These are phyloP conservation scores for Paramyrothecium roridum DNA, from an alignment of 2,329 filamentous ascomycete species.

Conservation along the genomic window DNA sequence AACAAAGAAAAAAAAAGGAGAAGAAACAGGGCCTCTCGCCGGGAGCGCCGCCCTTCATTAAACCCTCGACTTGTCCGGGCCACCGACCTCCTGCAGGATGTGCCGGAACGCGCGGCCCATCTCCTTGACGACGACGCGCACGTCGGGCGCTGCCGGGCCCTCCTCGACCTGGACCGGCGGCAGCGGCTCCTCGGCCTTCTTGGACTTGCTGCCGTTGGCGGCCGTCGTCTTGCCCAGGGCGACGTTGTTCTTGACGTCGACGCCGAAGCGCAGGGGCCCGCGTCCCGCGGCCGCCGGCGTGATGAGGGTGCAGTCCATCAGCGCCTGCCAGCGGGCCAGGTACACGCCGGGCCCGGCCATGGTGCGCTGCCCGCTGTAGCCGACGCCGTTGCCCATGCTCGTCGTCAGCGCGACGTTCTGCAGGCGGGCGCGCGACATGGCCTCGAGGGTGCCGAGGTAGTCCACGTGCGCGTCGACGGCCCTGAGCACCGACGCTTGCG, in stretches of 20 bases:
- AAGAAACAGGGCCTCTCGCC: not conserved
- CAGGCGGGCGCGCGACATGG: constrained; percentile 52
- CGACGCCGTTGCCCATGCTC: not conserved
- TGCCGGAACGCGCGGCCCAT: constrained; percentile 35
- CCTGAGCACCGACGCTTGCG: constrained; percentile 41
- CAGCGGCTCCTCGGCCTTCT: constrained; percentile 12
- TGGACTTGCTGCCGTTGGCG: constrained; percentile 20
- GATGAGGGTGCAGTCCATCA: constrained; percentile 67
- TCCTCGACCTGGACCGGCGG: constrained; percentile 26
- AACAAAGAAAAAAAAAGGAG: too few species aligned
- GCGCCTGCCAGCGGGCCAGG: constrained; percentile 67
- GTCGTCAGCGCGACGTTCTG: constrained; percentile 46
- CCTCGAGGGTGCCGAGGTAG: constrained; percentile 56
- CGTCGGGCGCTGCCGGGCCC: constrained; percentile 35
- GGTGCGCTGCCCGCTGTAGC: constrained; percentile 17
- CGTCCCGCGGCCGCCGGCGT: constrained; percentile 50
- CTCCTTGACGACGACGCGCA: constrained; percentile 36
- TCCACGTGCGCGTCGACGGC: constrained; percentile 57
- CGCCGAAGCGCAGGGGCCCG: constrained; percentile 52
- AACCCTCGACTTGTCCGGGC: constrained; percentile 1
- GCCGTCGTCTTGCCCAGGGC: constrained; percentile 41
- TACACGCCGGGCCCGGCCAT: constrained; percentile 68
- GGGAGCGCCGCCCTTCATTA: not conserved
- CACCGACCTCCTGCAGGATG: constrained; percentile 19
- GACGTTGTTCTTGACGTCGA: constrained; percentile 43